Base-by-base conservation (phyloP, 2,329 filamentous ascomycete genomes). In the Talaromyces sp. region DNA sequence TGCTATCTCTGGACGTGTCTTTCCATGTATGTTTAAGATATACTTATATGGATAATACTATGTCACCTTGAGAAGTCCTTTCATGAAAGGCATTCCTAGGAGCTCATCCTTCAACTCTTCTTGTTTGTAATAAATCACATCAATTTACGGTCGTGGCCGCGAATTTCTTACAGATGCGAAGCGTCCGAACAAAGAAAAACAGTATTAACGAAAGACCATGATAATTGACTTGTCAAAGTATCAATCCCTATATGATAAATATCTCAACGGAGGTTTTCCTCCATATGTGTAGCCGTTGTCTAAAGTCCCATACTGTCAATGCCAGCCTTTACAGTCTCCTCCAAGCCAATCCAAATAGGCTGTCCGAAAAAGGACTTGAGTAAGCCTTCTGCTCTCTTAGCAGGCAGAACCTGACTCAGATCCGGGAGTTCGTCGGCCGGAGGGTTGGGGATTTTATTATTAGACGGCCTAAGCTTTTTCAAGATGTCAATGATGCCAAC, bases 401-500 rank as follows among this genome's bases (percentile, higher is more conserved):
- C 68, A 0, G 69, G 67, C 8, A 74, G 58, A 22, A 72, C 67
- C 6, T 69, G 52, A 35, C 69, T 73, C 14, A 72, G 35, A 65
- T 76, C 75, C 22, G 64, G 63, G 7, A 68, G 67, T n/a, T 70
- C 50, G 50, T 72, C 67, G 10, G 66, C 64, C 5, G 72, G 64
- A 56, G 73, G 69, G 37, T 72, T 65, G 6, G 71, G 64, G 60
- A 83, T 78, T 16, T 67, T 67, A 54, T 72, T 4, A 58, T 62
- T 75, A 2, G 78, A 71, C 0, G 83, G 83, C 60, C 76, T 75
- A 7, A 78, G 52, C 54, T 77, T 75, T 24, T 76, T 72, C 60
- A 82, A 70, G 3, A 79, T 72, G 1, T 68, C 71, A 14, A 83
- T 67, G 2, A 77, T 68, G 2, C 78, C 70, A 52, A 84, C 82